Evolutionary conservation across 208 protist genomes (phyloP).

Genomic region (Angomonas ambiguus): DNA sequence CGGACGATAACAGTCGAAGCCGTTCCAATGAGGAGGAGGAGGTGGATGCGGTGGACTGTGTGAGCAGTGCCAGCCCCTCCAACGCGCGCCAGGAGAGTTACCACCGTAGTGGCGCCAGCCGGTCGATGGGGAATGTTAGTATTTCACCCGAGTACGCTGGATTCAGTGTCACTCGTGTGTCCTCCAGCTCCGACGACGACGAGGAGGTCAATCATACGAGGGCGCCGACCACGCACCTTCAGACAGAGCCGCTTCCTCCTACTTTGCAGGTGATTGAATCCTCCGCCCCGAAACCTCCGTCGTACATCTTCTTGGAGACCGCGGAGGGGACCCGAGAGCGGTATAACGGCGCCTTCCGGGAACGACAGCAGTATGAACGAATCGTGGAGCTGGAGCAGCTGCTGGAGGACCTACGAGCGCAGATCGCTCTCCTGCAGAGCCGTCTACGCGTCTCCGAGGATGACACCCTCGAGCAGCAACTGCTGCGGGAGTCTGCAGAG

Average conservation of each 20-base stretch:
- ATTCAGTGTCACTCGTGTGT: conserved; percentile 15
- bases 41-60: too few species aligned
- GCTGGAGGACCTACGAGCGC: conserved; percentile 44
- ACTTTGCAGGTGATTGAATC: background rate
- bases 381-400: conserved; percentile 47
- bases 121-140: conserved; percentile 16
- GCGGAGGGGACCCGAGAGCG: conserved; percentile 56
- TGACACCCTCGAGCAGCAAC: conserved; percentile 43
- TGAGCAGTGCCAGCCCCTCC: background rate
- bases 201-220: conserved; percentile 4
- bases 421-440: conserved; percentile 43
- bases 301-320: conserved; percentile 36
- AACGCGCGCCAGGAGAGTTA: background rate
- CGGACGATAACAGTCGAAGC: background rate
- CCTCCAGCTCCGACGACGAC: conserved; percentile 14
- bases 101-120: background rate
- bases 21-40: background rate
- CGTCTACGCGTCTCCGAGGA: conserved; percentile 61
- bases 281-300: background rate
- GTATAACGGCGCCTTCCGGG: conserved; percentile 40
- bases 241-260: background rate
- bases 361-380: conserved; percentile 44
- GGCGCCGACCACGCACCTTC: background rate
- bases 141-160: conserved; percentile 7
- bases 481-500: conserved; percentile 41